Evolutionary conservation across 805 yeast species (phyloP), one percentile per base, ranked within the genome.

Genomic region (Saturnispora besseyi): DNA sequence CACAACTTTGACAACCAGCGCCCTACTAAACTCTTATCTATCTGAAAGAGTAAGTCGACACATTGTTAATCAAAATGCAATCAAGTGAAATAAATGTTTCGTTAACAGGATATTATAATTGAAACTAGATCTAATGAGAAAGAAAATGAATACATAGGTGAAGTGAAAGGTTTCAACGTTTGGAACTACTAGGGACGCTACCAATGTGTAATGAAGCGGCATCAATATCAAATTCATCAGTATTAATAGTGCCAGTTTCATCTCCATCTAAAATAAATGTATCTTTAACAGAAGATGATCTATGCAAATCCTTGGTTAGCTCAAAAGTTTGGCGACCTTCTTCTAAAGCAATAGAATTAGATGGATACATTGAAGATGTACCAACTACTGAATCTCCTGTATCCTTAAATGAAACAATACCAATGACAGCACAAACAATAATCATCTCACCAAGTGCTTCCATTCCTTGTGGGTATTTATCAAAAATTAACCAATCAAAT

Each of bases 401-500:
- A 34, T 55, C 56, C 61, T 78, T 81, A 57, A 68, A 72, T 49
- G 70, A 70, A n/a, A 84, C 66, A 13, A 84, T 82, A 41, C 75
- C 65, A 31, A 77, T 63, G 0, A 95, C 91, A 43, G 84, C 74
- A 1, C 78, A 75, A 18, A 87, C 63, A 52, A 89, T 87, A 36
- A 89, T 69, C 1, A 73, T 51, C 48, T 84, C 82, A 1, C 97
- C 97, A 21, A 80, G 55, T 56, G 79, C 66, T 51, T 90, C 82
- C 69, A 85, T 72, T 30, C 78, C 53, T 21, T 80, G 81, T 0
- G 96, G 96, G 22, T 80, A 63, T 61, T 83, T 88, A 53, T 78
- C 73, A 82, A 87, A 90, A 29, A 88, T 67, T 1, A 79, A 41
- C 33, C 78, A 68, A 61, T 89, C 96, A 79, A 90, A 82, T 31